Evolutionary conservation across 257 asterid species (phyloP).

Genomic region (Osmanthus fragrans): DNA sequence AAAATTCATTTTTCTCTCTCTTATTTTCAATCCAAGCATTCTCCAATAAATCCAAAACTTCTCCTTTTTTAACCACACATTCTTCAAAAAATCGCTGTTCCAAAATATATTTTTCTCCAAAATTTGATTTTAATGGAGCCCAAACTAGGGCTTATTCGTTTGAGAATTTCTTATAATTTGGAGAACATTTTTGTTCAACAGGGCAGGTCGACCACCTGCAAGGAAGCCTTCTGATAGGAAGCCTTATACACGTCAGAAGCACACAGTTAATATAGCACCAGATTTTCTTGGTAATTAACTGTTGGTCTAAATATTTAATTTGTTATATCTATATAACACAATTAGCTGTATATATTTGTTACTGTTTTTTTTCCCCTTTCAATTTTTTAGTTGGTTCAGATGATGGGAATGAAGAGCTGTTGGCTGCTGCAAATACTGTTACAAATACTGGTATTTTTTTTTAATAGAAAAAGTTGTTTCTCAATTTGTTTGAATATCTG

Average conservation of each 20-base stretch:
- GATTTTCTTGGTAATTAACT: slow-evolving; percentile 64
- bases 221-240: slow-evolving; percentile 88
- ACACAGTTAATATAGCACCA: slow-evolving; percentile 51
- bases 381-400: slow-evolving; percentile 58
- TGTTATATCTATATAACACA: neutral
- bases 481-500: slow-evolving; percentile 19
- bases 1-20: no score
- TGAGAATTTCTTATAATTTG: slow-evolving; percentile 21
- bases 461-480: slow-evolving; percentile 13
- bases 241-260: slow-evolving; percentile 74
- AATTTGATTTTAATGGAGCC: no score
- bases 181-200: slow-evolving; percentile 50
- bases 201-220: slow-evolving; percentile 76
- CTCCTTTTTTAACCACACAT: no score
- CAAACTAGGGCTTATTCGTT: neutral
- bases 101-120: no score
- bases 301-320: neutral
- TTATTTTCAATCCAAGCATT: no score
- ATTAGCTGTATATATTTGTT: slow-evolving; percentile 16
- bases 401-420: slow-evolving; percentile 88
- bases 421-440: slow-evolving; percentile 87
- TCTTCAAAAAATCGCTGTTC: no score
- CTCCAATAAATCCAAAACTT: no score
- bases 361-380: slow-evolving; percentile 19
- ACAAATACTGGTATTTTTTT: slow-evolving; percentile 58